Evolutionary conservation across 495 filamentous ascomycete genomes (phyloP), one percentile per base, ranked within the genome.

Genomic region (Pseudevernia furfuracea): DNA sequence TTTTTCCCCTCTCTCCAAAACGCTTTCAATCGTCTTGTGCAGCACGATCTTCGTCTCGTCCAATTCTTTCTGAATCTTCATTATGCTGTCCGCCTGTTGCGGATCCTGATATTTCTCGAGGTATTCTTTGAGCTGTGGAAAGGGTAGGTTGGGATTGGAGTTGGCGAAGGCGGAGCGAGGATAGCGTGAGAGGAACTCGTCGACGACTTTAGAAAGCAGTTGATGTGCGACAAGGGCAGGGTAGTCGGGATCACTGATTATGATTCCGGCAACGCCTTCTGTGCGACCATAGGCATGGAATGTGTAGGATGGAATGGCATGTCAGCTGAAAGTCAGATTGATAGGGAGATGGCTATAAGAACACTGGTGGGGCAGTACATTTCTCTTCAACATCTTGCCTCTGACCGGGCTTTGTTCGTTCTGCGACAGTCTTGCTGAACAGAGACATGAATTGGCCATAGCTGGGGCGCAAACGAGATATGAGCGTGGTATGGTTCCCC

Each of bases 31-130:
- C n/a, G 91, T 94, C 84, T 96, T 95, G 77, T 96, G 91, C 64
- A 98, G 82, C 53, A 96, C 87, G 72, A 96, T 94, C 85, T 97
- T 98, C 62, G 95, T 98, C 82, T 97, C 92, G 68, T 97, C 92
- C 66, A 98, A 81, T 77, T 98, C 92, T 77, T 90, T 88, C 78
- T 97, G 95, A 69, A 97, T 96, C 81, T 89, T 93, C 81, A 91
- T 84, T 70, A 96, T 94, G 76, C 84, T 91, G 76, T 91, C 92
- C 60, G 91, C 92, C 75, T 95, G 83, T 73, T 84, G 79, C 32
- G 92, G 90, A 72, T 96, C 89, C 78, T 97, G 92, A 75, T 92
- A 96, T 70, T 94, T 89, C 70, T 80, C 79, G 60, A 98, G 85
- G 75, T 94, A 90, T 46, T 91, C 90, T 72, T 89, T 85, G 15